Conservation (phyloP, 306 rosid genomes). For the Herpetospermum pedunculosum region DNA sequence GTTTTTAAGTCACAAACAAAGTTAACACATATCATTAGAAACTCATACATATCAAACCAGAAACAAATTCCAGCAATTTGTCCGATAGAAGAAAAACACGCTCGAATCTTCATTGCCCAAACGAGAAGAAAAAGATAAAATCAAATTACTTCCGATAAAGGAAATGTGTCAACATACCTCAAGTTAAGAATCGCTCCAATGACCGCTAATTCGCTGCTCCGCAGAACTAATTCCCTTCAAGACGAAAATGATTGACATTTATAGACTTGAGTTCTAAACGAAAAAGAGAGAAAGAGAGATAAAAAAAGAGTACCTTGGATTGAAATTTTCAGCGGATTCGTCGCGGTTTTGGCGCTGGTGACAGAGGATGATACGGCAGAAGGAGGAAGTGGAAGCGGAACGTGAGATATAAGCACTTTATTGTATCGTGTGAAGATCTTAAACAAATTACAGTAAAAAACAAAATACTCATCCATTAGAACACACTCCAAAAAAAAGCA, state of each 20-base stretch:
- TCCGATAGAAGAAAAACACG: not conserved
- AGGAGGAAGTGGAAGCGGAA: not conserved
- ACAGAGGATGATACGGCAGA: slow-evolving; percentile 6
- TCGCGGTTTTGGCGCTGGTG: slow-evolving; percentile 18
- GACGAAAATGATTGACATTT: too few species aligned
- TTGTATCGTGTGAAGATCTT: too few species aligned
- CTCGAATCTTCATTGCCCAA: not conserved
- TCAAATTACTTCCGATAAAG: too few species aligned
- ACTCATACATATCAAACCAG: not conserved
- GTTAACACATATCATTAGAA: too few species aligned
- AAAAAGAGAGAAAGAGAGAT: not conserved
- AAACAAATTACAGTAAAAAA: too few species aligned
- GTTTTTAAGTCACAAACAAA: too few species aligned
- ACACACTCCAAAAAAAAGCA: too few species aligned
- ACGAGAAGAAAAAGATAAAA: too few species aligned
- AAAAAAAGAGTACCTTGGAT: slow-evolving; percentile 34
- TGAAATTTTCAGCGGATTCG: slow-evolving; percentile 17
- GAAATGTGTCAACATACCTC: slow-evolving; percentile 32
- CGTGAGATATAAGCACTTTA: too few species aligned
- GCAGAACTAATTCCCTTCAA: too few species aligned
- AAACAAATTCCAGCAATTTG: not conserved
- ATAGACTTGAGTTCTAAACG: slow-evolving; percentile 10
- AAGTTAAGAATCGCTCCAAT: slow-evolving; percentile 69
- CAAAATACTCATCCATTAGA: too few species aligned
- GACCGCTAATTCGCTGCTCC: too few species aligned